Evolutionary conservation across 2,329 filamentous ascomycete genomes (phyloP), one percentile per base, ranked within the genome.

Genomic region (Pseudomassariella vexata): DNA sequence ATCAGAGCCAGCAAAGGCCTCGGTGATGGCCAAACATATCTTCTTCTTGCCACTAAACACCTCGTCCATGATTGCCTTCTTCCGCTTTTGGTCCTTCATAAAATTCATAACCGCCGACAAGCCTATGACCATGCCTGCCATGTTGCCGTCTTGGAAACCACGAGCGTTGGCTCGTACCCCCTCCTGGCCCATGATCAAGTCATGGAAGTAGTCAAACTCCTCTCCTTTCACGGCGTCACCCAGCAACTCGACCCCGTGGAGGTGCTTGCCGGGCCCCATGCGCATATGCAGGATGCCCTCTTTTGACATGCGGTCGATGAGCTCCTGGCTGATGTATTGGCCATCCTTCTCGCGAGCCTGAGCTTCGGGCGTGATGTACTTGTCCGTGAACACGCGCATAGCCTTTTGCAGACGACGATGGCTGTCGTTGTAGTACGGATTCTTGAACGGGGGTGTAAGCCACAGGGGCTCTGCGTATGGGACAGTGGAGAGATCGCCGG

Each of bases 151-250:
- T 56, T 86, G 79, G 61, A 92, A 94, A 1, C 86, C 87, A 47
- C 85, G 66, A 18, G 82, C 79, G 55, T 82, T 85, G 6, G 75
- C 66, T 19, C 87, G 71, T 2, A 73, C 68, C 44, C 85, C 62
- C 59, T 94, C 87, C 60, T 94, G 86, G 7, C 68, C 64, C 32
- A 84, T 66, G 42, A 94, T 76, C 53, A 92, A 55, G 54, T 92
- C 86, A 56, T 92, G 85, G 60, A 94, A 85, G 59, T 88, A 89
- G 56, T 94, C 85, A 47, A 89, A 94, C 40, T 89, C 81, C 56
- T 87, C 77, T 30, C 83, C 83, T 50, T 84, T 75, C 34, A 88
- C 70, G 11, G 68, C 81, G 10, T 84, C 85, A 38, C 70, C 73
- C 34, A 90, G 60, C 23, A 94, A 60, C 11, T 71, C 66, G 20